Base-by-base conservation (phyloP, 1,284 basidiomycete genomes). In the Moesziomyces parantarcticus region DNA sequence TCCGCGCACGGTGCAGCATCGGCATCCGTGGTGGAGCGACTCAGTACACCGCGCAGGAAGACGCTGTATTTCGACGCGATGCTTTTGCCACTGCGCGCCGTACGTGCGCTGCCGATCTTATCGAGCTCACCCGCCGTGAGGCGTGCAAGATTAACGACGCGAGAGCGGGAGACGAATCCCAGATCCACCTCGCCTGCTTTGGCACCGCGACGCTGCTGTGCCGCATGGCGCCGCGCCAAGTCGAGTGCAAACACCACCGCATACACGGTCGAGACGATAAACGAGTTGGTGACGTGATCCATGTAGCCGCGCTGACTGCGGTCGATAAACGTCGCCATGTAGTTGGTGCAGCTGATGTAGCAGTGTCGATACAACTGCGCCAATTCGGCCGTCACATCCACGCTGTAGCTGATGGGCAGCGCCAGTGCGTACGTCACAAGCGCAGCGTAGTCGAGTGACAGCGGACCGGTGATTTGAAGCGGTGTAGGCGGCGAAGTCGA, bases 371-470 rank as follows among this genome's bases (percentile, higher is more conserved):
- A 64, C 14, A 76, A 52, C 5, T 44, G 43, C 1, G 49, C 46
- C 1, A 76, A 32, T 23, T 76, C 64, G 8, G 39, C 23, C 0
- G 50, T 52, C 0, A 70, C 64, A 26, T 67, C 58, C 7, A 68
- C 74, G 9, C 44, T 43, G 46, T 66, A 68, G 14, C 7, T 22
- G 44, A 70, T 63, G 8, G 68, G 68, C 0, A 76, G 43, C 3
- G 74, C 70, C 0, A 76, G 58, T 8, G 74, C 65, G 45, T 73
- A 70, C 5, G 69, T 73, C 4, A 72, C 54, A 3, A 76, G 53
- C 6, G 74, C 68, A 1, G 74, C 63, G 40, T 73, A 76, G 46
- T 73, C 50, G 23, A 76, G 55, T 8, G 54, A 60, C 6, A 76
- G 47, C 0, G 53, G 48, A 3, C 69, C 74, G 1, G 57, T 73